These are phyloP conservation scores for Poa annua DNA, from an alignment of 176 grass and related monocot species.

Conservation along the genomic window DNA sequence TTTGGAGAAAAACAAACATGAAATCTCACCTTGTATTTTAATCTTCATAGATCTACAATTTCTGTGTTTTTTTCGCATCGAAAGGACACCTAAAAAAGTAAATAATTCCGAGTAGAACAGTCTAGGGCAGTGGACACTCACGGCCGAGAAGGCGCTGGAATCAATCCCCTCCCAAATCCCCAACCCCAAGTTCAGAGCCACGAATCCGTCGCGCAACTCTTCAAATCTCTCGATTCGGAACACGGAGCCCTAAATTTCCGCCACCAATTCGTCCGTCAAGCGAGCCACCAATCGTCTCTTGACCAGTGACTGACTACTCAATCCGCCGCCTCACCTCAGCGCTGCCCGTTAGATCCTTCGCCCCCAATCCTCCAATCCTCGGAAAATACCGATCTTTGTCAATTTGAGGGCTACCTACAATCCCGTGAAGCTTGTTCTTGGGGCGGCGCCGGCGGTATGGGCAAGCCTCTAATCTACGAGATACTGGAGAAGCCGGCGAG, in stretches of 20 bases:
- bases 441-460: constrained; percentile 52
- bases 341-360: not conserved
- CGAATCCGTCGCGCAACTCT: constrained; percentile 21
- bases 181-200: constrained; percentile 27
- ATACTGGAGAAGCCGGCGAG: constrained; percentile 90
- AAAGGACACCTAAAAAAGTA: not conserved
- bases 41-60: too few species aligned
- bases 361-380: constrained; percentile 16
- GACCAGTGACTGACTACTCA: constrained; percentile 12
- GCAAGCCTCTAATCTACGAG: constrained; percentile 86
- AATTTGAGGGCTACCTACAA: not conserved
- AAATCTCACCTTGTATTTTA: too few species aligned
- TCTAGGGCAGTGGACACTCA: constrained; percentile 37
- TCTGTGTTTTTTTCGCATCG: too few species aligned
- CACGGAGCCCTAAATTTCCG: not conserved
- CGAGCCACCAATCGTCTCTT: not conserved
- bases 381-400: not conserved
- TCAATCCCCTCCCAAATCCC: constrained; percentile 51
- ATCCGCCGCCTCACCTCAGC: constrained; percentile 5
- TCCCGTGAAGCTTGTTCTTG: not conserved
- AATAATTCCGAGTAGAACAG: not conserved
- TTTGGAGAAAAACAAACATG: too few species aligned
- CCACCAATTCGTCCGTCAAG: constrained; percentile 16
- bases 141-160: constrained; percentile 44
- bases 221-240: constrained; percentile 30